These are phyloP conservation scores for Viola pubescens DNA, from an alignment of 441 rosid genomes.

Conservation along the genomic window DNA sequence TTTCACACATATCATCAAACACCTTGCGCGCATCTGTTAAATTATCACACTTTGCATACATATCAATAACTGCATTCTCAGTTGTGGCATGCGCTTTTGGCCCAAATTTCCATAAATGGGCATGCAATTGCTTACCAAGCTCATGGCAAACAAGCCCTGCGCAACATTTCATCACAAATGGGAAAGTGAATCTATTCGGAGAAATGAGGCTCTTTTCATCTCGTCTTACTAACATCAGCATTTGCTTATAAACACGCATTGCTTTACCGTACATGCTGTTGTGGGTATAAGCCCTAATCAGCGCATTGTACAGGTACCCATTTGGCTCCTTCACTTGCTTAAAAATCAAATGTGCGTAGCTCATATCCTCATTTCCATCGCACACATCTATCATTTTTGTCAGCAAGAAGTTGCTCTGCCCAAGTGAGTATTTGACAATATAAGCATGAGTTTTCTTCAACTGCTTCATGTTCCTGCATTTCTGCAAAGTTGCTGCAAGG, in stretches of 20 bases:
- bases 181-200: conserved; percentile 51
- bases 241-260: too few relatives aligned
- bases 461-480: conserved; percentile 22
- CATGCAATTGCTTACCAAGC: conserved; percentile 43
- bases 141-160: conserved; percentile 26
- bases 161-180: conserved; percentile 46
- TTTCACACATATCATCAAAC: conserved; percentile 44
- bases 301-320: conserved; percentile 41
- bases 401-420: conserved; percentile 43
- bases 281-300: conserved; percentile 41
- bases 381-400: conserved; percentile 53
- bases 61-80: conserved; percentile 43
- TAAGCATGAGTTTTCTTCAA: conserved; percentile 39
- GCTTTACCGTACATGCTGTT: too few relatives aligned
- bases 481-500: conserved; percentile 33
- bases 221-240: too few relatives aligned
- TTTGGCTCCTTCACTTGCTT: conserved; percentile 33
- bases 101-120: conserved; percentile 41
- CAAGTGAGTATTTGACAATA: conserved; percentile 32
- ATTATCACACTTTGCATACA: conserved; percentile 39
- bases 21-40: conserved; percentile 29
- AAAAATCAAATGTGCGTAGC: conserved; percentile 36
- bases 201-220: too few relatives aligned
- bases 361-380: conserved; percentile 26
- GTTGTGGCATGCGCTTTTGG: conserved; percentile 26